Base-by-base conservation (phyloP, 768 basidiomycete genomes). In the Termitomyces sp. region DNA sequence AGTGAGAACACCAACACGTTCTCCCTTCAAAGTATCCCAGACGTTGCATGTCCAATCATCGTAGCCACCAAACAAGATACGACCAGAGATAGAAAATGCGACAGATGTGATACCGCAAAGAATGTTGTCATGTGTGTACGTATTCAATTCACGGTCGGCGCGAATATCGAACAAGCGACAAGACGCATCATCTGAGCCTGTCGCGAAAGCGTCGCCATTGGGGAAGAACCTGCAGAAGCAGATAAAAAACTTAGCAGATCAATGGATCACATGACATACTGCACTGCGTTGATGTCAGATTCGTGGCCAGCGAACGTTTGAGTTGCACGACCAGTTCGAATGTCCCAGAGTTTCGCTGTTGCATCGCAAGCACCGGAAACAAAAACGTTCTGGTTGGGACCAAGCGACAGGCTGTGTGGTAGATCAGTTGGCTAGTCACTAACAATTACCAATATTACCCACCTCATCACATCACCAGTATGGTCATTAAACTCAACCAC, bases 1-100 rank as follows among this genome's bases (percentile, higher is more conserved):
- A 37, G 94, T 93, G 60, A 99, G 75, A 53, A 99, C 97, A 57
- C 96, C 96, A 41, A 99, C 94, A 56, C 96, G 90, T 72, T 98
- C 96, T 55, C 97, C 97, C 74, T 96, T 97, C 68, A 99, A 80
- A 29, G 95, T 98, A 71, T 99, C 96, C 96, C 96, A 99, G 52
- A 98, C 96, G 70, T 99, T 99, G 79, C 94, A 95, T 64, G 97
- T 98, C 92, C 97, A 98, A 70, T 99, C 96, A 73, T 99, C 96
- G 70, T 99, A 99, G 42, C 96, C 96, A 62, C 97, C 96, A 64
- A 99, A 99, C 39, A 99, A 81, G 65, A 99, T 92, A 59, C 96
- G 90, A 37, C 96, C 96, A 28, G 95, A 98, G 64, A 93, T 92
- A 4, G 96, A 98, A 79, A 99, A 99, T 15, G 94, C 96, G 64